Conservation (phyloP, 305 asterid species). For the Plantago coronopus region DNA sequence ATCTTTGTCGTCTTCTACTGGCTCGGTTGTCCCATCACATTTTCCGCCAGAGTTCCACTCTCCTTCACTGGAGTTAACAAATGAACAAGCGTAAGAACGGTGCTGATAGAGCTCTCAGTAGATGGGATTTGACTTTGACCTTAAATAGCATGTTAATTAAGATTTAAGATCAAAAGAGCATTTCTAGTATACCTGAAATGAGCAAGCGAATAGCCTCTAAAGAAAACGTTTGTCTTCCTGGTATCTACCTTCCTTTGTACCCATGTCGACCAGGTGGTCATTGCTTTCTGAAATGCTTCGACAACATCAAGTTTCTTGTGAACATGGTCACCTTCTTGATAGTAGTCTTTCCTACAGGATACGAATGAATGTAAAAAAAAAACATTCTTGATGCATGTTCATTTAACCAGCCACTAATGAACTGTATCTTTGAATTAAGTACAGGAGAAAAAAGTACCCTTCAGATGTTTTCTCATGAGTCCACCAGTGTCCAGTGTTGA, state of each 20-base stretch:
- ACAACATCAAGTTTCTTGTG: constrained; percentile 31
- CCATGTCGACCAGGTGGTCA: constrained; percentile 43
- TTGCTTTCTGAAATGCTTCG: constrained; percentile 39
- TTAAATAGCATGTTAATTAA: background rate
- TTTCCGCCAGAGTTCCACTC: constrained; percentile 47
- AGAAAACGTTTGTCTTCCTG: constrained; percentile 32
- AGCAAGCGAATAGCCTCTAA: constrained; percentile 37
- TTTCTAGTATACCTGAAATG: constrained; percentile 33
- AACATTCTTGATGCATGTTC: constrained; percentile 1
- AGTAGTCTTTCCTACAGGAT: constrained; percentile 38
- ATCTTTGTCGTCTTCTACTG: constrained; percentile 28
- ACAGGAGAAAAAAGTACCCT: constrained; percentile 25
- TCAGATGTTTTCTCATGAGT: constrained; percentile 40
- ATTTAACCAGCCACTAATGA: background rate
- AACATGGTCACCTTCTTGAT: constrained; percentile 40
- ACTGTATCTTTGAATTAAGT: background rate
- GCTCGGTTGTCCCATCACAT: constrained; percentile 32
- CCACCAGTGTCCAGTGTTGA: constrained; percentile 52
- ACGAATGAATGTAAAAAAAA: background rate
- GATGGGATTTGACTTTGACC: background rate
- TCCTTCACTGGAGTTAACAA: constrained; percentile 31
- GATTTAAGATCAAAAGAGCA: background rate
- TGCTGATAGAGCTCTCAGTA: background rate
- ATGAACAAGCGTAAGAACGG: constrained; percentile 9
- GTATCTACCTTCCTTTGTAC: constrained; percentile 30